phyloP scores from a whole-genome alignment of 1,284 basidiomycete genomes.

The Tetrapyrgos nigripes region DNA sequence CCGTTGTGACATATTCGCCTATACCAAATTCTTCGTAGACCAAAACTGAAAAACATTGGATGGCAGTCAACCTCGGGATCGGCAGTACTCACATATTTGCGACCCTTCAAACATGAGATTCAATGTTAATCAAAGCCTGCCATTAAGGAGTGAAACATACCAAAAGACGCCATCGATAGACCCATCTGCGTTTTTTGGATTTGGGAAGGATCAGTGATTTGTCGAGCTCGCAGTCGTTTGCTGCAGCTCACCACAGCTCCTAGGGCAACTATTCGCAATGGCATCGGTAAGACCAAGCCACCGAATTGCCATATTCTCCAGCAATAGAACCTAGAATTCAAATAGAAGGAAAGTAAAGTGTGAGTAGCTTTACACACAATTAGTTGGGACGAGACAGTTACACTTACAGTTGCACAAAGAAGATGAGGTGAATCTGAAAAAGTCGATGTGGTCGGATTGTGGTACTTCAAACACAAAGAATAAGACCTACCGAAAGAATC shows the following conservation, averaged over 20 bases:
- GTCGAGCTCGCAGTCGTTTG: no score
- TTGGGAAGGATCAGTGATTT: no score
- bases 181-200: neutral
- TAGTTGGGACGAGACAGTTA: no score
- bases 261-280: neutral
- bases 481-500: neutral
- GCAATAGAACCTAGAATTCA: neutral
- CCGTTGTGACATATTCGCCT: neutral
- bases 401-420: neutral
- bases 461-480: neutral
- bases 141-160: neutral
- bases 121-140: neutral
- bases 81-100: neutral
- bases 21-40: neutral
- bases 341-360: no score
- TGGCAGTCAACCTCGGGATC: neutral
- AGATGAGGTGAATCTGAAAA: neutral
- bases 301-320: neutral
- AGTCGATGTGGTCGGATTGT: no score
- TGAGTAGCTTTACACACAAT: no score
- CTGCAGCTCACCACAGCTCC: neutral
- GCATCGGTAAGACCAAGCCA: neutral
- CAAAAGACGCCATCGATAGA: neutral
- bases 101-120: neutral
- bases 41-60: neutral